phyloP scores from a whole-genome alignment of 2,329 filamentous ascomycete species.

The Leptodontidium sp. region DNA sequence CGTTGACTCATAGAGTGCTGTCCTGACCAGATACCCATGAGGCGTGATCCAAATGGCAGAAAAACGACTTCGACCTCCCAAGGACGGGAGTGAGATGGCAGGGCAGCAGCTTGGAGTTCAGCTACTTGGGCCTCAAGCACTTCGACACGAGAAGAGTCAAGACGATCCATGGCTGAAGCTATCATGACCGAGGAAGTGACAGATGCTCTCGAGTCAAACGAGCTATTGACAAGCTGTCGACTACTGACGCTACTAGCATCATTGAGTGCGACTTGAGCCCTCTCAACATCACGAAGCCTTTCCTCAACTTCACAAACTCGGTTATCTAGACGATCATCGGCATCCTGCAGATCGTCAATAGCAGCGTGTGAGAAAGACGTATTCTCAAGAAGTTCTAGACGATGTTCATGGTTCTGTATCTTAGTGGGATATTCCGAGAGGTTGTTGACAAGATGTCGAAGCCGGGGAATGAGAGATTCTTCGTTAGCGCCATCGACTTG shows the following conservation, averaged over 20 bases:
- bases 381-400: conserved; percentile 74
- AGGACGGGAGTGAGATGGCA: conserved; percentile 68
- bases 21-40: conserved; percentile 62
- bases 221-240: conserved; percentile 39
- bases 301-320: conserved; percentile 75
- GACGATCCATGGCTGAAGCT: conserved; percentile 46
- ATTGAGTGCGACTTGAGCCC: conserved; percentile 55
- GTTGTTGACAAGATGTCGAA: conserved; percentile 38
- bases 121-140: conserved; percentile 53
- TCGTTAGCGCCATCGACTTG: conserved; percentile 28
- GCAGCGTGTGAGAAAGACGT: conserved; percentile 71
- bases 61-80: conserved; percentile 83
- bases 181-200: conserved; percentile 49
- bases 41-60: conserved; percentile 69
- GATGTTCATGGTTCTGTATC: conserved; percentile 60
- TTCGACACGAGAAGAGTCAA: conserved; percentile 54
- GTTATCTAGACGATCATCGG: conserved; percentile 71
- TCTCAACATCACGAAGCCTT: conserved; percentile 67
- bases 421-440: conserved; percentile 39
- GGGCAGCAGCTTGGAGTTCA: conserved; percentile 42
- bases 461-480: conserved; percentile 33
- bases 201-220: conserved; percentile 46
- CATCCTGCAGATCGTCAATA: conserved; percentile 75
- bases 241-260: conserved; percentile 41
- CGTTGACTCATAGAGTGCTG: conserved; percentile 49